A percentile compares a stretch with the other conserved stretches of the same genome.
These are phyloP conservation scores for Fusarium tjaetaba DNA, from an alignment of 2,329 filamentous ascomycete genomes.

Conservation along the genomic window DNA sequence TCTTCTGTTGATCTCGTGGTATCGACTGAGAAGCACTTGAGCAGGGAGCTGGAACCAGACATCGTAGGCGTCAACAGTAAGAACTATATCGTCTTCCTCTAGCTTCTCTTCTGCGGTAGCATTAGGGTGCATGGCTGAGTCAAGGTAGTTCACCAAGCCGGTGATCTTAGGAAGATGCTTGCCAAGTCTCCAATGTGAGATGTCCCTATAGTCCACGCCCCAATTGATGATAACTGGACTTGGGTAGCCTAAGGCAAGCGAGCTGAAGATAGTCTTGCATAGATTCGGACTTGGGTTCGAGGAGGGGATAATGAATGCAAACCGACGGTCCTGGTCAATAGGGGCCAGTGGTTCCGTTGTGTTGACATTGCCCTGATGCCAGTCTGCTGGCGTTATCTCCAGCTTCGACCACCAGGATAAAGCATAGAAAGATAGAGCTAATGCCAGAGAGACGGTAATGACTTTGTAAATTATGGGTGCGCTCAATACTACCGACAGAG, in stretches of 20 bases:
- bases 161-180: slow-evolving; percentile 1
- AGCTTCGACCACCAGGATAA: background rate
- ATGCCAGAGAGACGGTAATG: background rate
- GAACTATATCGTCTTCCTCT: background rate
- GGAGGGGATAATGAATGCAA: background rate
- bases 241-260: background rate
- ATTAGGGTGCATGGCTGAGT: slow-evolving; percentile 3
- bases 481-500: background rate
- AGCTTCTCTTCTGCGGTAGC: background rate
- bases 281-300: background rate
- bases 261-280: background rate
- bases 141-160: background rate
- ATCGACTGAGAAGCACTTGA: slow-evolving; percentile 8
- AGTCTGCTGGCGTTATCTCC: background rate
- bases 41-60: slow-evolving; percentile 13
- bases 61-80: slow-evolving; percentile 1
- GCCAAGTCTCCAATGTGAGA: background rate
- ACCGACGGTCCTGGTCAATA: background rate
- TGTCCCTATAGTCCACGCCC: background rate
- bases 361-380: background rate
- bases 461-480: background rate
- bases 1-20: slow-evolving; percentile 8
- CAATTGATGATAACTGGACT: slow-evolving; percentile 5
- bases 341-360: background rate
- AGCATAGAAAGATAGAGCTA: background rate